Conservation (phyloP, 345 rosid species). For the Populus ilicifolia region DNA sequence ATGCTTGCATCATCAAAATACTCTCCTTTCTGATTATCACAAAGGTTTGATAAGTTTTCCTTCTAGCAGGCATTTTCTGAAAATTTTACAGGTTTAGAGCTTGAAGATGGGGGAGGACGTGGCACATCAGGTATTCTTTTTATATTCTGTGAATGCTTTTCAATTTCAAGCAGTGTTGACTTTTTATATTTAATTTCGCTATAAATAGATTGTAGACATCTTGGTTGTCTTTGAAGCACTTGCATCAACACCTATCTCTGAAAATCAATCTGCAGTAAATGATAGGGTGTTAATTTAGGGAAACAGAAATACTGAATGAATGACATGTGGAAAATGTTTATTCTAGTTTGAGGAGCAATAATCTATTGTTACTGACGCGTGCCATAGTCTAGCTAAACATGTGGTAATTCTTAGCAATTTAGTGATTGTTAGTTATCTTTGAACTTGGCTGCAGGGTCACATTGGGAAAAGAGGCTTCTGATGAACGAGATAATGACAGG, state of each 20-base stretch:
- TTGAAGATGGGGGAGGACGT: constrained; percentile 99
- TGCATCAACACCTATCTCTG: not conserved
- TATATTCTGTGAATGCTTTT: not conserved
- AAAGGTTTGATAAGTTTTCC: constrained; percentile 8
- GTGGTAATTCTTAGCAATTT: not conserved
- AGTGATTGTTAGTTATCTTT: constrained; percentile 7
- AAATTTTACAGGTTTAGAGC: constrained; percentile 94
- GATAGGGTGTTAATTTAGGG: not conserved
- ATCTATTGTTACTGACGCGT: not conserved
- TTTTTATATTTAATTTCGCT: not conserved
- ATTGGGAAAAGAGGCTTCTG: constrained; percentile 97
- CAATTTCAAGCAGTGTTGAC: not conserved
- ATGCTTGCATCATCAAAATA: not conserved
- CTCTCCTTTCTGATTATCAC: constrained; percentile 2
- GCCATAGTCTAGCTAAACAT: not conserved
- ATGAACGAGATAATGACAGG: constrained; percentile 99
- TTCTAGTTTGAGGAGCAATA: not conserved
- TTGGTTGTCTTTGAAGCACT: not conserved
- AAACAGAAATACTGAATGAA: not conserved
- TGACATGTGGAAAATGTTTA: not conserved
- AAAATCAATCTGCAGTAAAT: not conserved
- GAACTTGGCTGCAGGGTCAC: constrained; percentile 61
- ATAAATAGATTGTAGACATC: too few species aligned
- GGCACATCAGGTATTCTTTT: constrained; percentile 77
- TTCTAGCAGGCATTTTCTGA: constrained; percentile 78